These are phyloP conservation scores for Cladosporium sp. DNA, from an alignment of 2,329 filamentous ascomycete species.

Conservation along the genomic window DNA sequence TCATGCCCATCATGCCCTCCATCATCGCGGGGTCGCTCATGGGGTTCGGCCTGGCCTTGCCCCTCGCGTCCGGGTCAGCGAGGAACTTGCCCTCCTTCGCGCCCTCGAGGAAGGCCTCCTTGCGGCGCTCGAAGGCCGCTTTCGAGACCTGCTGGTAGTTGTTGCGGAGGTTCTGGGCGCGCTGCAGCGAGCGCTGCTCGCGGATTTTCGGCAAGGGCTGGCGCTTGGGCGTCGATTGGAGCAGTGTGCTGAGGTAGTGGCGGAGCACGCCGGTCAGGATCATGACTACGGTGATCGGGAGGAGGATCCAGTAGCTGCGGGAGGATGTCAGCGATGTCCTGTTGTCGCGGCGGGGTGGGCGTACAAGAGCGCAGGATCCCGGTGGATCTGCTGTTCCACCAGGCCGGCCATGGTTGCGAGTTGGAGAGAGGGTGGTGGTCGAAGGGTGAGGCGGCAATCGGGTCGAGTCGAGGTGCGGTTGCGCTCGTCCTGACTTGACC, in stretches of 20 bases:
- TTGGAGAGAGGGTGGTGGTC: not conserved
- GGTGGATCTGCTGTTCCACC: constrained; percentile 87
- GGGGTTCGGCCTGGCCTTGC: constrained; percentile 84
- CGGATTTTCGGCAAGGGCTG: constrained; percentile 68
- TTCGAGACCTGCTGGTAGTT: constrained; percentile 76
- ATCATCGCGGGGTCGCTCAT: constrained; percentile 93
- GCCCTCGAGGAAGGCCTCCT: constrained; percentile 70
- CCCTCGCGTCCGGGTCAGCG: constrained; percentile 79
- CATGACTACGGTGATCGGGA: constrained; percentile 97
- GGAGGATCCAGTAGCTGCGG: constrained; percentile 92
- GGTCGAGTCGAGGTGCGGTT: not conserved
- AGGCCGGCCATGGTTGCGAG: constrained; percentile 65
- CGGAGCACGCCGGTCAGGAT: constrained; percentile 91
- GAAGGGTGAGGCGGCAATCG: not conserved
- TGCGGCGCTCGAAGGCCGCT: constrained; percentile 70
- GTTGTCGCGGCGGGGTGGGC: constrained; percentile 31
- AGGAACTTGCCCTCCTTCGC: constrained; percentile 84
- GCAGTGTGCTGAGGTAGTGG: constrained; percentile 91
- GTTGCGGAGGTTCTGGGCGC: constrained; percentile 74
- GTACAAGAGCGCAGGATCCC: constrained; percentile 97
- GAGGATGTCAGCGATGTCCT: not conserved
- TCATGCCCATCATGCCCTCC: constrained; percentile 99
- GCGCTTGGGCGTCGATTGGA: constrained; percentile 78
- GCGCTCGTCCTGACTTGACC: not conserved
- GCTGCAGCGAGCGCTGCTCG: constrained; percentile 76